These are phyloP conservation scores for Misopates orontium DNA, from an alignment of 257 asterid genomes.

Conservation along the genomic window DNA sequence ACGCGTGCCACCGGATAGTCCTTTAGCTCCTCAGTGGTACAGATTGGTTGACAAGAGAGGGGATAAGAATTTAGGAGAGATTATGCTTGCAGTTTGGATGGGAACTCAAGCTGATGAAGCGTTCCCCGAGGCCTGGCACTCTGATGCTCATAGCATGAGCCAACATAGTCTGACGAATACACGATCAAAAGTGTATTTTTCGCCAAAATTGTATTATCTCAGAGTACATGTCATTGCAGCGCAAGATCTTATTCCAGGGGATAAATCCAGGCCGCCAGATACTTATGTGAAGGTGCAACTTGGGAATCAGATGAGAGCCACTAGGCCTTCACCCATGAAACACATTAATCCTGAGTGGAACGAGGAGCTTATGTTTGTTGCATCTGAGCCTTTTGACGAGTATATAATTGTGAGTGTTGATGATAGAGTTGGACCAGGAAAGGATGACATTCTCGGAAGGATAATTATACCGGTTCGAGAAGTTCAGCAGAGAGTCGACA, in stretches of 20 bases:
- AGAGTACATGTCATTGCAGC: conserved; percentile 74
- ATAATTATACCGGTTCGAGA: conserved; percentile 57
- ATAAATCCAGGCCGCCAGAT: conserved; percentile 53
- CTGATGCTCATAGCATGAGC: conserved; percentile 66
- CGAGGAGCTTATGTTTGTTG: conserved; percentile 89
- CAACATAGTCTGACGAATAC: conserved; percentile 66
- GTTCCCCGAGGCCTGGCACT: conserved; percentile 75
- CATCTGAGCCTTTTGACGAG: conserved; percentile 91
- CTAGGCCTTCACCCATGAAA: conserved; percentile 62
- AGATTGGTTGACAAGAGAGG: conserved; percentile 56
- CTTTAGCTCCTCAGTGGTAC: conserved; percentile 80
- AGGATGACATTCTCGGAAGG: conserved; percentile 68
- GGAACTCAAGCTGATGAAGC: conserved; percentile 84
- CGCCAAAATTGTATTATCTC: conserved; percentile 71
- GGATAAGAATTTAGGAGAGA: conserved; percentile 50
- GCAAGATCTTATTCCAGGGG: conserved; percentile 76
- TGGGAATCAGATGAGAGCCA: conserved; percentile 62
- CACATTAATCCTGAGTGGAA: conserved; percentile 73
- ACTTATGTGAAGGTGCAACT: conserved; percentile 60
- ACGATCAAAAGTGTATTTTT: conserved; percentile 78
- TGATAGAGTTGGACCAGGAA: conserved; percentile 63
- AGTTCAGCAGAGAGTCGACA: conserved; percentile 51
- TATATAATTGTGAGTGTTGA: conserved; percentile 58
- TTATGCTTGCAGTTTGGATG: conserved; percentile 81
- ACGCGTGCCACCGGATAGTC: conserved; percentile 83